phyloP scores from a whole-genome alignment of 495 filamentous ascomycete species.

The Penicillium antarcticum region DNA sequence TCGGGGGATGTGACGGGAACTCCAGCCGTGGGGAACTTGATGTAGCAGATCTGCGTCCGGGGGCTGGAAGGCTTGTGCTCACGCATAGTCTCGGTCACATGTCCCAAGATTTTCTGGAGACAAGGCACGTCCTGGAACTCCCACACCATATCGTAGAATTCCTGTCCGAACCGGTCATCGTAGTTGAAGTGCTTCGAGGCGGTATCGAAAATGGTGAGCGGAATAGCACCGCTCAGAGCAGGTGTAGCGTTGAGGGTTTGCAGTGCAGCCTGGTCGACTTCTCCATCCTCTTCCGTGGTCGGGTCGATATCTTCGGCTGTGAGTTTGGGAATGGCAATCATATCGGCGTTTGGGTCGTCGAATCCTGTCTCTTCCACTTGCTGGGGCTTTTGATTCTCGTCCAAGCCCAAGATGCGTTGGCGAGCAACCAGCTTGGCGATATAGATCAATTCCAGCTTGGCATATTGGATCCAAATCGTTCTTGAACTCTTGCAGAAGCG shows the following conservation, averaged over 20 bases:
- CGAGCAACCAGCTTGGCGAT: conserved; percentile 72
- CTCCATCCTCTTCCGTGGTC: conserved; percentile 47
- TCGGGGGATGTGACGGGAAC: conserved; percentile 57
- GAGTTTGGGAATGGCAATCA: conserved; percentile 60
- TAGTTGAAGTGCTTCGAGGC: conserved; percentile 73
- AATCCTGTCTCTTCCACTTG: conserved; percentile 33
- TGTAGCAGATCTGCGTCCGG: conserved; percentile 62
- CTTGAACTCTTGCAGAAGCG: conserved; percentile 76
- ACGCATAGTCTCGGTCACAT: conserved; percentile 65
- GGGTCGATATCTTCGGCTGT: conserved; percentile 67
- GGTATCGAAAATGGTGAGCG: conserved; percentile 86
- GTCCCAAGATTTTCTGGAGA: conserved; percentile 65
- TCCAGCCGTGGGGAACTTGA: conserved; percentile 67
- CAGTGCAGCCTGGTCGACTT: conserved; percentile 48
- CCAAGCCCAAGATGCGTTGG: conserved; percentile 67
- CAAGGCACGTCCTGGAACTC: conserved; percentile 63
- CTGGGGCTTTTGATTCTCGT: conserved; percentile 46
- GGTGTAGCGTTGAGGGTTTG: conserved; percentile 71
- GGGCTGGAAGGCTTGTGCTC: conserved; percentile 55
- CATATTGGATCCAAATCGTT: conserved; percentile 83
- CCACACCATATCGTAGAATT: conserved; percentile 78
- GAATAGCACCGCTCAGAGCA: conserved; percentile 84
- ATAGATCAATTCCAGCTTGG: conserved; percentile 88
- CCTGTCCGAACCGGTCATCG: conserved; percentile 58
- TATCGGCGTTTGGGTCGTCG: conserved; percentile 44